Evolutionary conservation across 2,329 filamentous ascomycete species (phyloP).

Genomic region (Botryotinia convoluta): DNA sequence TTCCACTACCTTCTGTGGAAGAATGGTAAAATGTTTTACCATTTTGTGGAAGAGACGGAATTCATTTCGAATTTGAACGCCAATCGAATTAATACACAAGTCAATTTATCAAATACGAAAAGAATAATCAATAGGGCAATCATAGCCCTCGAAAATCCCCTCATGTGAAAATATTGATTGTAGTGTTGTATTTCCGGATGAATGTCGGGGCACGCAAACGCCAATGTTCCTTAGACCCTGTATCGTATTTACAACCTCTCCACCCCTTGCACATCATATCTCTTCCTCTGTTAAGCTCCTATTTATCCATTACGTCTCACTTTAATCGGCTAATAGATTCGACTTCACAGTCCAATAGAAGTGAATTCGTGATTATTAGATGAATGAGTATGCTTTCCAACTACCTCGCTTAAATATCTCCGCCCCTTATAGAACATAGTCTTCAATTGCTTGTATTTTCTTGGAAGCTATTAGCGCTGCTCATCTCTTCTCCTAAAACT

Average conservation of each 20-base stretch:
- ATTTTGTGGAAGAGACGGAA: background rate
- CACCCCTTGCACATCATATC: background rate
- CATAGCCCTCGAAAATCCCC: fast-evolving
- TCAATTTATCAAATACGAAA: background rate
- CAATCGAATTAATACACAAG: background rate
- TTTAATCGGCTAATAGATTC: too few species aligned
- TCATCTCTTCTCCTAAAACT: too few species aligned
- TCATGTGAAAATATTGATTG: background rate
- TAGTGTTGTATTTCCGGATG: background rate
- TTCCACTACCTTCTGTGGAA: background rate
- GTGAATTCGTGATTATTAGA: background rate
- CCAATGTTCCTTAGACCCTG: background rate
- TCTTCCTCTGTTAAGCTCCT: fast-evolving
- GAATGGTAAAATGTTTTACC: background rate
- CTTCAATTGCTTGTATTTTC: background rate
- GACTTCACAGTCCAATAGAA: background rate
- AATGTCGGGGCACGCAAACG: background rate
- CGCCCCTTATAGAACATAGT: background rate
- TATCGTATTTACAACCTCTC: background rate
- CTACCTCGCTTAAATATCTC: background rate
- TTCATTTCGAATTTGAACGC: fast-evolving
- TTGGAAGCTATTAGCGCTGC: fast-evolving
- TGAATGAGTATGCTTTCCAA: background rate
- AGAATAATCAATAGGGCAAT: fast-evolving
- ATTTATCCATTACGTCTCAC: background rate